Evolutionary conservation across 169 alveolate genomes (phyloP).

Genomic region (Cryptosporidium felis): DNA sequence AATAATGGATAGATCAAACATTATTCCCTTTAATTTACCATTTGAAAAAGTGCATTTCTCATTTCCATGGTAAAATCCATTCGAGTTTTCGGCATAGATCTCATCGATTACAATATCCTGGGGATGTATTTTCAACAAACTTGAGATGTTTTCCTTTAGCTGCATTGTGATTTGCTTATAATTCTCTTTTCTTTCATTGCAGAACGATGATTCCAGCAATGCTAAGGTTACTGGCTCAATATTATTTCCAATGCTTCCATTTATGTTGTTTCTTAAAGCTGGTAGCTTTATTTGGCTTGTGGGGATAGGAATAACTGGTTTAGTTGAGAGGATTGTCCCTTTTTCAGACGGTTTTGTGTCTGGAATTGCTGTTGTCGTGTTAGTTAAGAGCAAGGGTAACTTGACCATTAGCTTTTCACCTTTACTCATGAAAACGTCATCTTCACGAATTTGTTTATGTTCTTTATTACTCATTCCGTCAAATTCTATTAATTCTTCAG

Average conservation of each 20-base stretch:
- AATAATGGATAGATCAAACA: slow-evolving; percentile 13
- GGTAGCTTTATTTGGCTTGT: background rate
- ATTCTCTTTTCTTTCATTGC: slow-evolving; percentile 11
- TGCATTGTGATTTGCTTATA: background rate
- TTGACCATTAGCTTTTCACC: background rate
- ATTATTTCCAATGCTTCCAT: too few species aligned
- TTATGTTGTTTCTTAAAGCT: too few species aligned
- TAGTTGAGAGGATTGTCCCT: background rate
- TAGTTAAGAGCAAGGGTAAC: background rate
- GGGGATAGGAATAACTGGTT: background rate
- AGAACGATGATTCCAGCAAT: slow-evolving; percentile 24
- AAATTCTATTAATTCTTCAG: too few species aligned
- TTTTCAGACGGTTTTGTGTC: background rate
- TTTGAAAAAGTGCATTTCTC: slow-evolving; percentile 34
- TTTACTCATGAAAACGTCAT: too few species aligned
- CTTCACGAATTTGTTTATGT: background rate
- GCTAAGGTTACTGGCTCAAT: slow-evolving; percentile 6
- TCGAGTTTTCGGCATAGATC: slow-evolving; percentile 22
- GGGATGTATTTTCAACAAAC: background rate
- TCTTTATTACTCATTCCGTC: slow-evolving; percentile 14
- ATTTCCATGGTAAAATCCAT: background rate
- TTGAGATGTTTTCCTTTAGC: slow-evolving; percentile 20
- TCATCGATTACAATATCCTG: slow-evolving; percentile 44
- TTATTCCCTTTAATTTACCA: slow-evolving; percentile 58
- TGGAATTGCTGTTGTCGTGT: slow-evolving; percentile 1